Evolutionary conservation across 805 yeast genomes (phyloP).

Genomic region (Wickerhamiella siamensis): DNA sequence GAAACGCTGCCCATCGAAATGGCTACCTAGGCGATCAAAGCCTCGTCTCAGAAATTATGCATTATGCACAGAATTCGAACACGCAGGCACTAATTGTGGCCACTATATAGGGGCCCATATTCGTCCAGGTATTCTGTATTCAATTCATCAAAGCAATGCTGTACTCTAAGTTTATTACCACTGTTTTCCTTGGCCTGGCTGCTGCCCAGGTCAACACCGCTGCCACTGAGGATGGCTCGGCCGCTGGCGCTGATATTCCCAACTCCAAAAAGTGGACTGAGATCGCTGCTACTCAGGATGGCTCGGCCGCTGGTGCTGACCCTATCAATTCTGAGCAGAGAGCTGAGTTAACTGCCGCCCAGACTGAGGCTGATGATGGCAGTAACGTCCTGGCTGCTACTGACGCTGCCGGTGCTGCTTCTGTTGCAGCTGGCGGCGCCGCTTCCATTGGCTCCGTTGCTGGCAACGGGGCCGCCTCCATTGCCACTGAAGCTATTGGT

Average conservation of each 20-base stretch:
- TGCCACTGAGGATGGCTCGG: neutral
- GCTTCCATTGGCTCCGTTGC: neutral
- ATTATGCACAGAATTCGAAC: too few species aligned
- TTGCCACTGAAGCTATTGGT: neutral
- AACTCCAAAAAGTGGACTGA: neutral
- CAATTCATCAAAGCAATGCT: too few species aligned
- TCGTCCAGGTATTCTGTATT: too few species aligned
- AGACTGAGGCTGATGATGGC: neutral
- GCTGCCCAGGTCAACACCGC: neutral
- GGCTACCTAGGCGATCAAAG: too few species aligned
- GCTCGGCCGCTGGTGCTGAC: neutral
- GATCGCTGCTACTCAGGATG: neutral
- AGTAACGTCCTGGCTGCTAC: neutral
- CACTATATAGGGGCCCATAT: too few species aligned
- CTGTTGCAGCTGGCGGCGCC: conserved; percentile 2
- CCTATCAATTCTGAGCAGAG: neutral
- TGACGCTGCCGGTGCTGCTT: neutral
- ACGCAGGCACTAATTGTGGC: too few species aligned
- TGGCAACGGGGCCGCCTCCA: neutral
- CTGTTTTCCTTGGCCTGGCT: neutral
- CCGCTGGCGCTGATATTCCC: neutral
- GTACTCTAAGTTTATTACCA: neutral
- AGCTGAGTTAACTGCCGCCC: neutral
- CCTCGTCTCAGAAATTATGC: too few species aligned
- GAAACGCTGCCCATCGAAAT: too few species aligned